These are phyloP conservation scores for Annulohypoxylon nitens DNA, from an alignment of 495 filamentous ascomycete genomes.

Conservation along the genomic window DNA sequence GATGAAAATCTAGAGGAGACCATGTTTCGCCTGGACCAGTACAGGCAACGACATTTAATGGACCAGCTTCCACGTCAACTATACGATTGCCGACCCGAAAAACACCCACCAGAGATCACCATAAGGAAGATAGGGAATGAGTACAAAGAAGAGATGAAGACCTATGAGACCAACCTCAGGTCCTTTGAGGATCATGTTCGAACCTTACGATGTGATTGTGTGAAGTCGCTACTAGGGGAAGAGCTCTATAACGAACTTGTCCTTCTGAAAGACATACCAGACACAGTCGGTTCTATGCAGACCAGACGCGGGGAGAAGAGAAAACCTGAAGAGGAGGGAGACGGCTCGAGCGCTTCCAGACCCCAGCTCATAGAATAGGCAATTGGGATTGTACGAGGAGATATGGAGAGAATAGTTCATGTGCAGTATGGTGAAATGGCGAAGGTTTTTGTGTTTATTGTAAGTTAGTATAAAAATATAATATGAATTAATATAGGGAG, in stretches of 20 bases:
- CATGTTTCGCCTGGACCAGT: neutral
- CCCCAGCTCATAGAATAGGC: slow-evolving; percentile 10
- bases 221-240: slow-evolving; percentile 24
- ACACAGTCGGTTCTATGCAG: neutral
- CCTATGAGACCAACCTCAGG: neutral
- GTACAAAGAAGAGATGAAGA: neutral
- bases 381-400: neutral
- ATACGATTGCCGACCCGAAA: neutral
- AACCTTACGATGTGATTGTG: slow-evolving; percentile 10
- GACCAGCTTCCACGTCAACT: neutral
- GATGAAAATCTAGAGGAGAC: neutral
- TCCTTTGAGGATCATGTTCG: neutral
- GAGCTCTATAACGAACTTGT: slow-evolving; percentile 22
- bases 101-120: neutral
- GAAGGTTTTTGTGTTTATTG: too few species aligned
- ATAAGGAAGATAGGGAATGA: slow-evolving; percentile 20
- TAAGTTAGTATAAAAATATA: too few species aligned
- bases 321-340: neutral
- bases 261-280: neutral
- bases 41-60: slow-evolving; percentile 3
- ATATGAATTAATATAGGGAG: too few species aligned
- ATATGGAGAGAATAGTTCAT: neutral
- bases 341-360: slow-evolving; percentile 13
- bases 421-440: too few species aligned
- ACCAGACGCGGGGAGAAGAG: neutral